phyloP scores from a whole-genome alignment of 2,329 filamentous ascomycete species.

The Arthrocladium fulminans region DNA sequence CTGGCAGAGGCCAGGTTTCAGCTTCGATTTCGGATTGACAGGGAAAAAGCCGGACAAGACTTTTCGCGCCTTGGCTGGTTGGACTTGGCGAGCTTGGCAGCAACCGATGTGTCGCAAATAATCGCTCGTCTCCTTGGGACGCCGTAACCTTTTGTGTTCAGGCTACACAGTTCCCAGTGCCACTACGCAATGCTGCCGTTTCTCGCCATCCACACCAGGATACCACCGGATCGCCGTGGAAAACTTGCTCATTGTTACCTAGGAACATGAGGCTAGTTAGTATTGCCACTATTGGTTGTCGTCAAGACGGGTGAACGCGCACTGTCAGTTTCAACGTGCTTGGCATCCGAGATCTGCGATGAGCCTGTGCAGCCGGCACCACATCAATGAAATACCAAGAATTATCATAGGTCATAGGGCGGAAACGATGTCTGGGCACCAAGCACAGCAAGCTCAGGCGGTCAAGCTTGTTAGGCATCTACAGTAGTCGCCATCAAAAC shows the following conservation, averaged over 20 bases:
- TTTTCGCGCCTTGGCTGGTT: conserved; percentile 1
- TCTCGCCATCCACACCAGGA: no score
- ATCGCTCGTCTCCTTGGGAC: no score
- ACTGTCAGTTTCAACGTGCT: neutral
- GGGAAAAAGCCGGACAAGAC: conserved; percentile 4
- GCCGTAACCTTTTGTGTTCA: no score
- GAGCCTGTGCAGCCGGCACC: neutral
- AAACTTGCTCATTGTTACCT: no score
- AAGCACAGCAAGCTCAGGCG: conserved; percentile 1
- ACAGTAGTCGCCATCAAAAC: no score
- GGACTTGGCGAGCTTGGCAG: conserved; percentile 51
- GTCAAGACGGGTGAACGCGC: neutral
- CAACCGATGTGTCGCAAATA: conserved; percentile 34
- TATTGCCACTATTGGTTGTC: neutral
- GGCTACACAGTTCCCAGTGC: no score
- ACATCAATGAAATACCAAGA: neutral
- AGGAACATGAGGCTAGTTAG: no score
- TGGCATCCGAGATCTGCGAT: neutral
- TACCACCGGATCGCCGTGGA: no score
- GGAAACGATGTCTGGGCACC: neutral
- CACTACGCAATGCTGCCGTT: no score
- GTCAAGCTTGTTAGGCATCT: conserved; percentile 9
- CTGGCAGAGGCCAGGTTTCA: neutral
- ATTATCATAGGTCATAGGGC: neutral
- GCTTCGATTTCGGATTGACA: neutral